Evolutionary conservation across 192 early-diverging fungal genomes (phyloP).

Genomic region (Entomortierella lignicola): DNA sequence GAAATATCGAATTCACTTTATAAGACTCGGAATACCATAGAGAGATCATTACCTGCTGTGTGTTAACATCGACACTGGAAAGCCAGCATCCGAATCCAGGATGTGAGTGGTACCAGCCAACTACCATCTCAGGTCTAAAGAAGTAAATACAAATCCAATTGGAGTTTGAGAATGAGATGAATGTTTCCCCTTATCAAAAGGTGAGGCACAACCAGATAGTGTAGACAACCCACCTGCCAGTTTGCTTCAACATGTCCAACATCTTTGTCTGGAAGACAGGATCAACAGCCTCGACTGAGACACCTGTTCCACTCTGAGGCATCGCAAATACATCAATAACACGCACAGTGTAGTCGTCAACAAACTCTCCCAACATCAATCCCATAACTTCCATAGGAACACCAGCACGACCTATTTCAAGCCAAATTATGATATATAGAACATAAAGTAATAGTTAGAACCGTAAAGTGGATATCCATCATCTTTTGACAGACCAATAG

Average conservation of each 20-base stretch:
- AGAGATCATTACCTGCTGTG: conserved; percentile 81
- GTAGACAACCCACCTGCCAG: conserved; percentile 76
- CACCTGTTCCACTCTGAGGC: conserved; percentile 99
- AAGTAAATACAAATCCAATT: no score
- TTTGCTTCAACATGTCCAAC: conserved; percentile 99
- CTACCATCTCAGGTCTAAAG: conserved; percentile 98
- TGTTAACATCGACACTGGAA: conserved; percentile 98
- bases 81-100: conserved; percentile 99
- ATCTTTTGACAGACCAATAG: no score
- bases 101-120: conserved; percentile 99
- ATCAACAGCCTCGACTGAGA: conserved; percentile 99
- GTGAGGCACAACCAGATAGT: no score
- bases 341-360: conserved; percentile 99
- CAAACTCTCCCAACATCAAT: conserved; percentile 99
- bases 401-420: conserved; percentile 85
- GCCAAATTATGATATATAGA: neutral
- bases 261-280: conserved; percentile 99
- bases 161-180: no score
- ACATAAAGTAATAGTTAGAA: conserved; percentile 21
- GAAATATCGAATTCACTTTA: no score
- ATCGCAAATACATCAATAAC: conserved; percentile 99
- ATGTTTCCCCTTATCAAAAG: neutral
- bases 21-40: no score
- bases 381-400: conserved; percentile 99
- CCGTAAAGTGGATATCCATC: no score